Evolutionary conservation across 176 grass and related monocot species (phyloP), one percentile per base, ranked within the genome.

Genomic region (Aegilops bicornis): DNA sequence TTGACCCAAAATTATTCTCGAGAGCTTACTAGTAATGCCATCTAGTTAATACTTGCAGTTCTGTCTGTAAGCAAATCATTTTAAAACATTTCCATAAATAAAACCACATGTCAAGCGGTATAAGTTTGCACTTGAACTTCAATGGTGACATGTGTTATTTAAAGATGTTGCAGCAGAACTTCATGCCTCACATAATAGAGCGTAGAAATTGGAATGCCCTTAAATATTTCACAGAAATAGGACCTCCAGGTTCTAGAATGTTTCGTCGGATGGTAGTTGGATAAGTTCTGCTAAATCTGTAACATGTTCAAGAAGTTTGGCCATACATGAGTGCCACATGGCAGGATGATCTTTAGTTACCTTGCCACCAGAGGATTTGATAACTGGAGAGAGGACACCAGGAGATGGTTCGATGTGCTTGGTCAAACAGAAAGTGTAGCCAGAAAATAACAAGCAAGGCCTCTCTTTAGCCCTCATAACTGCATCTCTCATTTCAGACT

Each of bases 311-410:
- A 76, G 31, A 89, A 16, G 29, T 22, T 43, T 33, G 43, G 78
- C 11, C 24, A 74, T 80, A 69, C 85, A 27, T 73, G 33, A 90
- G 61, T 68, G 14, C 29, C 32, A 31, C 52, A 61, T 54, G 76
- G 5, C 42, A 52, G 29, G 24, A 74, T 59, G 81, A 35, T n/a
- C 33, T 40, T 20, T 20, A 87, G n/a, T 88, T 93, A 97, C 95
- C 92, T 93, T 91, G 79, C 91, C 92, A 69, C 92, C 95, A 76
- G 87, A 86, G 71, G 92, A 91, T 71, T 84, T 83, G 64, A 95
- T 85, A 47, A 97, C 90, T 73, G 78, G 27, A 64, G 87, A 93
- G 79, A 97, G 85, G 59, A 80, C 77, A 75, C 29, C 72, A 77
- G 78, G 19, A 54, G 92, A 93, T 24, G 91, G 89, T 50, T 91